Percentiles rank a stretch among this genome's conserved stretches.
Evolutionary conservation across 2,329 filamentous ascomycete species (phyloP).

Genomic region (Triangularia verruculosa): DNA sequence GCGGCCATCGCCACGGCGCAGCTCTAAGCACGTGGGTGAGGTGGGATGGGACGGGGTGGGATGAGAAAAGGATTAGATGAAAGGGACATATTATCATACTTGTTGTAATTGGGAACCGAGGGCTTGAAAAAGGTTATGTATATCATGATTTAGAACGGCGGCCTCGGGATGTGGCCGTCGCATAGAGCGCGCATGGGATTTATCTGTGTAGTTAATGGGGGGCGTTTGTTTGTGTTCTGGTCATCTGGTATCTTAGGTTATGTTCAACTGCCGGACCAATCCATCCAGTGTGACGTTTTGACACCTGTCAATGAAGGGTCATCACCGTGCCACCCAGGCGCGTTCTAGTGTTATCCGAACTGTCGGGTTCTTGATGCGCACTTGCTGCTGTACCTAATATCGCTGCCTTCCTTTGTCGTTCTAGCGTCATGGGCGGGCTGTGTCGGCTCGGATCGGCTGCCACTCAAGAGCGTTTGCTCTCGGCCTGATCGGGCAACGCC

Average conservation of each 20-base stretch:
- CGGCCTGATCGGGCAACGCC: background rate
- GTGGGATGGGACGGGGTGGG: background rate
- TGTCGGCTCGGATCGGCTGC: background rate
- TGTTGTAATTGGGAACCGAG: background rate
- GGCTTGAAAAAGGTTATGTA: background rate
- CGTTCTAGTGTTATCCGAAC: background rate
- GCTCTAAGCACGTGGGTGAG: conserved; percentile 45
- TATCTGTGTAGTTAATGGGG: background rate
- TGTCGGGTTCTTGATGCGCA: background rate
- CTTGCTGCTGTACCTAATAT: background rate
- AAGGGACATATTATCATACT: background rate
- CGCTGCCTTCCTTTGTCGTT: background rate
- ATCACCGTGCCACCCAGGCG: background rate
- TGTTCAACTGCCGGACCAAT: background rate
- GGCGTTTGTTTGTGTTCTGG: background rate
- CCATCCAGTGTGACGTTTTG: background rate
- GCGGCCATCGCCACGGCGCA: conserved; percentile 89
- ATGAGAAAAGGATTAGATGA: conserved; percentile 1
- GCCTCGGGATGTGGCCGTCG: background rate
- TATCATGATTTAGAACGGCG: background rate
- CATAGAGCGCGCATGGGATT: background rate
- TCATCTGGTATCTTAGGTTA: background rate
- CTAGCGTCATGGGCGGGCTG: background rate
- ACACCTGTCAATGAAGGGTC: background rate
- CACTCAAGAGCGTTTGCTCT: background rate